Evolutionary conservation across 2,329 filamentous ascomycete genomes (phyloP), one percentile per base, ranked within the genome.

Genomic region (Orbilia ellipsospora): DNA sequence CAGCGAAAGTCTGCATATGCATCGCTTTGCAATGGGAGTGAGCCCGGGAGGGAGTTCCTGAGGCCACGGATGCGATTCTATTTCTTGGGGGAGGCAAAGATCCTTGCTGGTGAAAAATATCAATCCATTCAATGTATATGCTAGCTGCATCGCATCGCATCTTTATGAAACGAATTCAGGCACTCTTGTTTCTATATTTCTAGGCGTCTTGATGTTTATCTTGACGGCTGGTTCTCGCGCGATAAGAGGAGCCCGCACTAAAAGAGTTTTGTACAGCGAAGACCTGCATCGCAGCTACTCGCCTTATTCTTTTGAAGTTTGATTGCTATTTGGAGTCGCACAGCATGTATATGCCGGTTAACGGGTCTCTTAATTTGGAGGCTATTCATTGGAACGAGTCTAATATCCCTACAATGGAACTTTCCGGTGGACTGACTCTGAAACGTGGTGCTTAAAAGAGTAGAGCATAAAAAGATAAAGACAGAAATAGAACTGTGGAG

Each of bases 31-130:
- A 56, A n/a, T 73, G 50, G 54, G 61, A 73, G 68, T 54, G 68
- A 73, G 68, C 68, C 61, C 68, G 68, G 68, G 68, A 66, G 68
- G 68, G 68, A 66, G 68, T 66, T 73, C 55, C 45, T 65, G 54
- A 40, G 31, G 10, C 54, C 51, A 55, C 23, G 51, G 26, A 20
- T 52, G 16, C n/a, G 12, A 52, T 52, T 52, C 50, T 20, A 52
- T 52, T 26, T 52, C 26, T 23, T 52, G 16, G 23, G 4, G 26
- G 2, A 40, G 31, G 31, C 18, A 52, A 52, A 8, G 8, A 20
- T 18, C 20, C 18, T 52, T 52, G 15, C 8, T 48, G 8, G 1
- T 18, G 20, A 50, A 28, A 31, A 36, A 36, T 36, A 36, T 36
- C 31, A 36, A 23, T 23, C 23, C 23, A 23, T 23, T 23, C 23